Base-by-base conservation (phyloP, 2,329 filamentous ascomycete species). In the Colletotrichum cordylinicola region DNA sequence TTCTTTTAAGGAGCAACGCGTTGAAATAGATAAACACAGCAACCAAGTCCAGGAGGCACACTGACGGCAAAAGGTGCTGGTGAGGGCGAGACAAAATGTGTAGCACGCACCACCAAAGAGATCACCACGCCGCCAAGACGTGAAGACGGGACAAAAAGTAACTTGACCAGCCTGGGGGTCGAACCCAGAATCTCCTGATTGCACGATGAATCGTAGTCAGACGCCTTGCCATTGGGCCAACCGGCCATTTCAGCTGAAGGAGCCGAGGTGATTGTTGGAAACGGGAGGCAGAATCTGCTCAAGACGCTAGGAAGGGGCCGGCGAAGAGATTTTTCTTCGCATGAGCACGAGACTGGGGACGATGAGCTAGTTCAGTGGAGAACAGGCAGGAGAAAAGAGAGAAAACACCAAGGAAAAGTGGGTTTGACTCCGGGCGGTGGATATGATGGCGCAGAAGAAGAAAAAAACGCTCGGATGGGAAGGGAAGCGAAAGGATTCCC, bases 221-320 rank as follows among this genome's bases (percentile, higher is more conserved):
- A 85, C 84, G 84, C 83, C 84, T 85, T 86, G 83, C 80, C 84
- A 85, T 84, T 84, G 82, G 82, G 81, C 82, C 82, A 85, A 76
- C 74, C 74, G 74, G 74, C 74, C 74, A 27, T 21, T 5, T 12
- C 33, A 29, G 6, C 15, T 29, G 3, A 4, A 2, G 8, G 9
- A 67, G 33, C 31, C 15, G 56, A 48, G 31, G 55, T 60, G 9
- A 21, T 15, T 56, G 15, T 67, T 66, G 48, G 18, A 4, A 4
- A 2, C 2, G 4, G 0, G 3, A 1, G 4, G 37, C 52, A 67
- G 24, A 29, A 61, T 43, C 18, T 52, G 56, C 33, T 31, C 4
- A 62, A 70, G 58, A 64, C 39, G 6, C 27, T n/a, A 12, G 31
- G 37, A 37, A 37, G 29, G 56, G 69, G 27, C 33, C 29, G 62